Conservation (phyloP, 257 asterid genomes). For the Plantago elongata region DNA sequence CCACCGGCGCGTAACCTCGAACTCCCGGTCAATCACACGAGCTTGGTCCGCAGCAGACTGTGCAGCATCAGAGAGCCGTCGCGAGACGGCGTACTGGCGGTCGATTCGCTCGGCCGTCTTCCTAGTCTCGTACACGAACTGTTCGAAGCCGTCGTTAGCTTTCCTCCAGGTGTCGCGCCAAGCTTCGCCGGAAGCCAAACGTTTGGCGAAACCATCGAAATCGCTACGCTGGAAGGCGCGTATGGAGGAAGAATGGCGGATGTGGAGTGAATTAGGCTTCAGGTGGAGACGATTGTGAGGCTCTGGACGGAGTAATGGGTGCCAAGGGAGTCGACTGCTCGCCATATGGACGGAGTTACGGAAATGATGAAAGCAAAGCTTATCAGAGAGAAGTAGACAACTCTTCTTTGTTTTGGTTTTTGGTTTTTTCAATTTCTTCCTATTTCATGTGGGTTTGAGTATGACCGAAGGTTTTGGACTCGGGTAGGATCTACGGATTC, state of each 20-base stretch:
- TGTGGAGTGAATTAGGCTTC: constrained; percentile 18
- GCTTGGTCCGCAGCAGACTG: constrained; percentile 67
- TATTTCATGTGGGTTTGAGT: too few species aligned
- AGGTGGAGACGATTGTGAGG: constrained; percentile 10
- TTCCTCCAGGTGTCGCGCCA: constrained; percentile 76
- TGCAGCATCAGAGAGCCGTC: constrained; percentile 45
- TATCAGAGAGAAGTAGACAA: too few species aligned
- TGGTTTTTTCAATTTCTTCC: too few species aligned
- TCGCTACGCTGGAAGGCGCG: constrained; percentile 84
- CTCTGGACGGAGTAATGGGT: constrained; percentile 40
- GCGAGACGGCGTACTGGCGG: constrained; percentile 59
- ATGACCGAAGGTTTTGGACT: too few species aligned
- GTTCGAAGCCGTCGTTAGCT: constrained; percentile 88
- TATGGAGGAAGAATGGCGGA: constrained; percentile 30
- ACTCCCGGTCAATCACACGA: constrained; percentile 76
- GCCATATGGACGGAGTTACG: constrained; percentile 53
- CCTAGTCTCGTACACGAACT: constrained; percentile 61
- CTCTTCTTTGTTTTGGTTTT: too few species aligned
- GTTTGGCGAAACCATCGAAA: constrained; percentile 72
- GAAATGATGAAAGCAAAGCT: constrained; percentile 3
- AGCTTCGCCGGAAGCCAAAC: constrained; percentile 65
- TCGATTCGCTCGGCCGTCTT: constrained; percentile 89
- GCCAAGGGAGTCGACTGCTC: constrained; percentile 54
- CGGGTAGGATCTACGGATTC: too few species aligned
- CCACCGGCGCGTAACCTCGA: constrained; percentile 70